These are phyloP conservation scores for Nyctanthes arbortristis DNA, from an alignment of 257 asterid species.

Conservation along the genomic window DNA sequence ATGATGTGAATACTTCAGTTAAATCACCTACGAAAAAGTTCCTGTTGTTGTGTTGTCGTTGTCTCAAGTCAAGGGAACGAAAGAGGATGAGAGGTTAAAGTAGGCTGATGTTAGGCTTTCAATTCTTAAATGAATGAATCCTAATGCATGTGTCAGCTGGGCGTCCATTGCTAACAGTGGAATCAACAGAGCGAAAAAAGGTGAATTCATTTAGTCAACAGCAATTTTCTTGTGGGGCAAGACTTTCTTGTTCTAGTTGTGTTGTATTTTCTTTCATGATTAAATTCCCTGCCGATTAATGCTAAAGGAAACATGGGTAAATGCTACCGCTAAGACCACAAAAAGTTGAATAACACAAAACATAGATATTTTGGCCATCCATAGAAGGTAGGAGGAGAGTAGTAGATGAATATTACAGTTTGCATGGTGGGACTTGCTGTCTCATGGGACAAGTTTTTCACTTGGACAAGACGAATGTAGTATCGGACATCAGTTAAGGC, in stretches of 20 bases:
- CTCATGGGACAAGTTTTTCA: neutral
- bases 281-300: too few species aligned
- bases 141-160: neutral
- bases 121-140: neutral
- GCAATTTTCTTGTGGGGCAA: neutral
- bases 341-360: too few species aligned
- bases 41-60: neutral
- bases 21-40: neutral
- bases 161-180: neutral
- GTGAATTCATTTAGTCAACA: neutral
- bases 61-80: neutral
- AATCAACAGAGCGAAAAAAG: neutral
- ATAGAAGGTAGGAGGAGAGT: neutral
- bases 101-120: neutral
- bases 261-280: neutral
- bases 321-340: neutral
- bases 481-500: neutral
- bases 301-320: neutral
- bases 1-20: neutral
- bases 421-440: neutral
- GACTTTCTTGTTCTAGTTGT: neutral
- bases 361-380: neutral
- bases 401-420: neutral
- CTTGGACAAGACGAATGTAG: neutral
- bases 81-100: neutral